Conservation (phyloP, 2,329 filamentous ascomycete genomes). For the Pyrenochaeta sp. region DNA sequence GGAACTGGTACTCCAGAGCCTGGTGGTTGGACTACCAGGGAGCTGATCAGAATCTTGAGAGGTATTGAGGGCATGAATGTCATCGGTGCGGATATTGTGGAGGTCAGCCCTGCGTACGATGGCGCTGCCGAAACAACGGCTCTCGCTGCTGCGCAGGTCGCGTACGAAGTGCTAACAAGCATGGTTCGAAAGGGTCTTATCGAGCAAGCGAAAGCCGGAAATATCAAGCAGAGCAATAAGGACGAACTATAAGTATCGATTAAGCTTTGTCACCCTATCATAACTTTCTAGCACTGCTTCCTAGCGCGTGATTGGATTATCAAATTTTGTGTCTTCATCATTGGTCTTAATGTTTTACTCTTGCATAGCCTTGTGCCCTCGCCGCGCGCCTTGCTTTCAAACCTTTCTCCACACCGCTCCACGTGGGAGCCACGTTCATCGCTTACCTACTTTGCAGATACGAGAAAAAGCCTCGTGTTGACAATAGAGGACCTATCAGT, state of each 20-base stretch:
- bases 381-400: too few relatives aligned
- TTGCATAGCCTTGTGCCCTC: too few relatives aligned
- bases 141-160: conserved; percentile 82
- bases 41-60: conserved; percentile 83
- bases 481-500: too few relatives aligned
- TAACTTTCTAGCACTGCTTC: too few relatives aligned
- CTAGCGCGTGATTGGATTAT: too few relatives aligned
- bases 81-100: conserved; percentile 89
- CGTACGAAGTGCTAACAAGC: conserved; percentile 83
- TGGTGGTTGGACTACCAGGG: conserved; percentile 88
- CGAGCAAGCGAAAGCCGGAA: conserved; percentile 44
- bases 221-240: conserved; percentile 22
- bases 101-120: conserved; percentile 88
- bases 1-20: conserved; percentile 90
- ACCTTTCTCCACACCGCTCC: too few relatives aligned
- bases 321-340: too few relatives aligned
- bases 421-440: too few relatives aligned
- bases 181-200: conserved; percentile 69
- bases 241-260: conserved; percentile 34
- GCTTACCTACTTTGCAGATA: too few relatives aligned
- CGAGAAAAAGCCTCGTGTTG: too few relatives aligned
- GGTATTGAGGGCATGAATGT: conserved; percentile 85
- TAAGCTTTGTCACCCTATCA: too few relatives aligned
- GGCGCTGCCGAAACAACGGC: conserved; percentile 81
- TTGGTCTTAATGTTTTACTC: too few relatives aligned